Conservation (phyloP, 208 protist genomes). For the Acanthamoeba lenticulata region DNA sequence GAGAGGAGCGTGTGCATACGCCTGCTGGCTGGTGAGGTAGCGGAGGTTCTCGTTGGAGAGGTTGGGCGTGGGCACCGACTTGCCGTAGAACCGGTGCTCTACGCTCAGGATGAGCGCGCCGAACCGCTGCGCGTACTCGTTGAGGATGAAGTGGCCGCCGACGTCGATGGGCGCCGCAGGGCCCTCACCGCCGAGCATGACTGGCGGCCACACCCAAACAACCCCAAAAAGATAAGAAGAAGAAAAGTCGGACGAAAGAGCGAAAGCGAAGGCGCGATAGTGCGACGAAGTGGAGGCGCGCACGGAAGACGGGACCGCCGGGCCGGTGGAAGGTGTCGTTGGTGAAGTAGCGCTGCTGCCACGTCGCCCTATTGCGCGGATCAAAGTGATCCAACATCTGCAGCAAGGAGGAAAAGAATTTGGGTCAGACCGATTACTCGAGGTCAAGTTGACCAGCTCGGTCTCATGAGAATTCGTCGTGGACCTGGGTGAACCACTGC, state of each 20-base stretch:
- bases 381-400: constrained; percentile 50
- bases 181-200: constrained; percentile 31
- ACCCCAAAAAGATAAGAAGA: background rate
- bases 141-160: constrained; percentile 50
- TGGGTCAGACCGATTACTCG: no score
- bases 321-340: constrained; percentile 37
- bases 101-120: constrained; percentile 32
- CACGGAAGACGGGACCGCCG: constrained; percentile 26
- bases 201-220: background rate
- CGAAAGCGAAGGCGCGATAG: background rate
- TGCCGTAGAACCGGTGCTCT: constrained; percentile 62
- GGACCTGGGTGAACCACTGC: constrained; percentile 24
- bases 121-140: constrained; percentile 49
- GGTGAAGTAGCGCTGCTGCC: constrained; percentile 39
- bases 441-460: no score
- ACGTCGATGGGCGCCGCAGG: constrained; percentile 18
- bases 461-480: no score
- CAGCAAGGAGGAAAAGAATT: background rate
- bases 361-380: background rate
- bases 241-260: constrained; percentile 38
- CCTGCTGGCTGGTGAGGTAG: constrained; percentile 51
- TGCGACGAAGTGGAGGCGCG: background rate
- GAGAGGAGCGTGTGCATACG: background rate
- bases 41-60: constrained; percentile 37
- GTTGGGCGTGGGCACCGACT: constrained; percentile 8